Conservation (phyloP, 345 rosid species). For the Pistacia integerrima region DNA sequence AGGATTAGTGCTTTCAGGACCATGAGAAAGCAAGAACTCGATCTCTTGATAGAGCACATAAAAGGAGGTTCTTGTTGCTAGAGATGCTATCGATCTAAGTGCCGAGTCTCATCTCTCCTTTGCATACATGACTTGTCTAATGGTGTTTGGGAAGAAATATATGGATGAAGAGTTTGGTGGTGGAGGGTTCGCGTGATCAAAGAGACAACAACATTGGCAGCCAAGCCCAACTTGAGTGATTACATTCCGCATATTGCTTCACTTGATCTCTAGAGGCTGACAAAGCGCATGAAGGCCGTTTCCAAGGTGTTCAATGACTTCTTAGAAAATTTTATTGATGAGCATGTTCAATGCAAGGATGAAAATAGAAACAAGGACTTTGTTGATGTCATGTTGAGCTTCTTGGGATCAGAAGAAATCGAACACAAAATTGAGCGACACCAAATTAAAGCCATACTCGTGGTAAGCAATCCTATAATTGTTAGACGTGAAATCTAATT, state of each 20-base stretch:
- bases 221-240: slow-evolving; percentile 31
- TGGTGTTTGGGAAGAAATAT: slow-evolving; percentile 54
- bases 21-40: slow-evolving; percentile 36
- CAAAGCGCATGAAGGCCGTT: slow-evolving; percentile 33
- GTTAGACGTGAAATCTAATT: too few relatives aligned
- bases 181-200: slow-evolving; percentile 27
- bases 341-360: slow-evolving; percentile 21
- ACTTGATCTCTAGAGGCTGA: slow-evolving; percentile 40
- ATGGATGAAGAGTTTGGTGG: slow-evolving; percentile 29
- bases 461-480: slow-evolving; percentile 9
- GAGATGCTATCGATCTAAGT: slow-evolving; percentile 26
- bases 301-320: slow-evolving; percentile 34
- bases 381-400: slow-evolving; percentile 33
- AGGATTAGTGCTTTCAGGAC: slow-evolving; percentile 29
- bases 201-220: neutral
- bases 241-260: slow-evolving; percentile 29
- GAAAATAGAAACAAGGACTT: slow-evolving; percentile 29
- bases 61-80: slow-evolving; percentile 7
- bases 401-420: slow-evolving; percentile 24
- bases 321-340: slow-evolving; percentile 35
- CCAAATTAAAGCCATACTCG: slow-evolving; percentile 29
- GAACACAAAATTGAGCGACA: slow-evolving; percentile 25
- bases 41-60: slow-evolving; percentile 15
- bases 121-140: slow-evolving; percentile 39
- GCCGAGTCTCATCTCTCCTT: slow-evolving; percentile 22